Evolutionary conservation across 345 rosid species (phyloP), one percentile per base, ranked within the genome.

Genomic region (Eutrema japonicum): DNA sequence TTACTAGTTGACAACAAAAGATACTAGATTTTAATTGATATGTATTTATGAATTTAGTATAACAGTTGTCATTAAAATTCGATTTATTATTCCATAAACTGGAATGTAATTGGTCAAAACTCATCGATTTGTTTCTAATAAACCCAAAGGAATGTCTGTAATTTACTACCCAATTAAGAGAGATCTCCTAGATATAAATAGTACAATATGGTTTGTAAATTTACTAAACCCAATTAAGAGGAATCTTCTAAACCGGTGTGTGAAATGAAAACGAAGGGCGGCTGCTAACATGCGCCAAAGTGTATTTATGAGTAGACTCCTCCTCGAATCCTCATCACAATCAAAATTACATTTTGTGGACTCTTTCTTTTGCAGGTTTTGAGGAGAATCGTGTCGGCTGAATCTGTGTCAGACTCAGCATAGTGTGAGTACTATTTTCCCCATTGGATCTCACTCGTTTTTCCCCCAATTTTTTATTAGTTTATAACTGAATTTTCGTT

Each of bases 321-420:
- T 67, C 12, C 10, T 41, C 62, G 79, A 69, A 29, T 51, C 75
- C 64, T 64, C 58, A 36, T 57, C 70, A 64, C 45, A 37, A 8
- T 9, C 10, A 18, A 38, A 14, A 69, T 74, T 11, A n/a, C 3
- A 16, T 10, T 48, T 36, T 35, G 51, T 22, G 64, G 71, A 65
- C 50, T 55, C 35, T 55, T 64, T 70, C 55, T 60, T 60, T 35
- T 72, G 86, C 87, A 80, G 93, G 79, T 76, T 84, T 78, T 84
- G 51, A 75, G 87, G 86, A 85, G 72, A 81, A 81, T 76, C 78
- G 82, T 85, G 94, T 83, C 92, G 83, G 87, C 87, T 51, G 63
- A 32, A 70, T 70, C 8, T 55, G 79, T 82, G 85, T 77, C 85
- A 72, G 79, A 71, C 45, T 33, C 58, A 71, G 36, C 62, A 51